Evolutionary conservation across 805 yeast genomes (phyloP), one percentile per base, ranked within the genome.

Genomic region (Starmerella powellii): DNA sequence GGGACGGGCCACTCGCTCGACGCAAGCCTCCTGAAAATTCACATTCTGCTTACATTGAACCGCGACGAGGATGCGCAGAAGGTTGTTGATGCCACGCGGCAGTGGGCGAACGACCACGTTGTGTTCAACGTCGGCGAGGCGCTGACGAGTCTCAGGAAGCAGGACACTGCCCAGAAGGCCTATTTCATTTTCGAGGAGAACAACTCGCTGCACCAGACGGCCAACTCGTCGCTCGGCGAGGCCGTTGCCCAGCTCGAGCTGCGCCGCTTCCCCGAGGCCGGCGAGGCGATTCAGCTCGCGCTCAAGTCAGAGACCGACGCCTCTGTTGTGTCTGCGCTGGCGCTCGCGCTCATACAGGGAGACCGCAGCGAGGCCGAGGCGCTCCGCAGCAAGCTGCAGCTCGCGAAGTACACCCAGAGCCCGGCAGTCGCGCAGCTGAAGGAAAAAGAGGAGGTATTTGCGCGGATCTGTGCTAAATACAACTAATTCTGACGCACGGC

Each of bases 231-330:
- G 51, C 55, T 73, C 28, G 78, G 80, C 31, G 73, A 85, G 55
- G 71, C 85, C 34, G 80, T 77, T 10, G 68, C 86, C 46, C 85
- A 87, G 48, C 63, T 87, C 53, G 85, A 83, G 63, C 72, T 85
- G 58, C 74, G 77, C 38, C 81, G 87, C 56, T 66, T 74, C 42
- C 88, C 87, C 2, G 96, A 88, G 63, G 87, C 95, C 8, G 71
- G 72, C 45, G 83, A 82, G 48, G 66, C 63, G 11, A 41, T 66
- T 23, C 37, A 49, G 31, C 63, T 66, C n/a, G 64, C 63, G 46
- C 57, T 64, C 34, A 66, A 58, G 15, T 52, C 62, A 10, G 62
- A 61, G 35, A 52, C 59, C 29, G 61, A 65, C 26, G 64, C 63
- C 15, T 66, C 63, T 30, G 62, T 69, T 46, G 81, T 85, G 36